A percentile compares a stretch with the other conserved stretches of the same genome.
Evolutionary conservation across 768 basidiomycete genomes (phyloP).

Genomic region (Hericium coralloides): DNA sequence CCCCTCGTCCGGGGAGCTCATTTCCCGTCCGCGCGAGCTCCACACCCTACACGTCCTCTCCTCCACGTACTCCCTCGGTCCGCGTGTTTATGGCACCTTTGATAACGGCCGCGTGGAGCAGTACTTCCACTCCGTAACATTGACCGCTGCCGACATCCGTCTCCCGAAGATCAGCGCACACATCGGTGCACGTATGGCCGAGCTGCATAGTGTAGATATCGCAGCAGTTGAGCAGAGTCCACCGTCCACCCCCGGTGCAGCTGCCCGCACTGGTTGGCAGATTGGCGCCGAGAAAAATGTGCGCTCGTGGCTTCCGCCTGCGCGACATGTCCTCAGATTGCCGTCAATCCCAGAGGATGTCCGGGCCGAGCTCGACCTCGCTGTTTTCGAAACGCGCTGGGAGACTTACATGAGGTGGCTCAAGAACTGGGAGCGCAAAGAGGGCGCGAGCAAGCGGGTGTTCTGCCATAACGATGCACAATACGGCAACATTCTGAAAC

Average conservation of each 20-base stretch:
- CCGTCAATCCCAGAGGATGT: conserved; percentile 37
- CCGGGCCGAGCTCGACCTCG: conserved; percentile 52
- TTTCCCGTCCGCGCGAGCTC: conserved; percentile 82
- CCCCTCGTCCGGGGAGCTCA: conserved; percentile 73
- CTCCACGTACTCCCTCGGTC: conserved; percentile 80
- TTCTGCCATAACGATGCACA: conserved; percentile 95
- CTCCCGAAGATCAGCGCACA: conserved; percentile 68
- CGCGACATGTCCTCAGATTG: conserved; percentile 66
- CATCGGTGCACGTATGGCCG: conserved; percentile 93
- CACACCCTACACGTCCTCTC: conserved; percentile 86
- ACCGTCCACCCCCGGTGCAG: conserved; percentile 16
- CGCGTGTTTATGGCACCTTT: conserved; percentile 90
- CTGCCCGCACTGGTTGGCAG: conserved; percentile 35
- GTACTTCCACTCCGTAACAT: conserved; percentile 82
- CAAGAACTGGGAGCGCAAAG: conserved; percentile 43
- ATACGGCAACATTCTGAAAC: conserved; percentile 83
- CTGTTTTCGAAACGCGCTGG: conserved; percentile 56
- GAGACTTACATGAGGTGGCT: conserved; percentile 64
- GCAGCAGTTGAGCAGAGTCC: conserved; percentile 41
- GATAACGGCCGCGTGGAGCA: conserved; percentile 93
- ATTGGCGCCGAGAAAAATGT: conserved; percentile 61
- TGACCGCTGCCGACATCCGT: conserved; percentile 71
- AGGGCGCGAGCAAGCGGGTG: conserved; percentile 56
- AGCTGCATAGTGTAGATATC: conserved; percentile 89
- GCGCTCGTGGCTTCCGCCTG: conserved; percentile 58